Evolutionary conservation across 1,284 basidiomycete genomes (phyloP), one percentile per base, ranked within the genome.

Genomic region (Bjerkandera adusta): DNA sequence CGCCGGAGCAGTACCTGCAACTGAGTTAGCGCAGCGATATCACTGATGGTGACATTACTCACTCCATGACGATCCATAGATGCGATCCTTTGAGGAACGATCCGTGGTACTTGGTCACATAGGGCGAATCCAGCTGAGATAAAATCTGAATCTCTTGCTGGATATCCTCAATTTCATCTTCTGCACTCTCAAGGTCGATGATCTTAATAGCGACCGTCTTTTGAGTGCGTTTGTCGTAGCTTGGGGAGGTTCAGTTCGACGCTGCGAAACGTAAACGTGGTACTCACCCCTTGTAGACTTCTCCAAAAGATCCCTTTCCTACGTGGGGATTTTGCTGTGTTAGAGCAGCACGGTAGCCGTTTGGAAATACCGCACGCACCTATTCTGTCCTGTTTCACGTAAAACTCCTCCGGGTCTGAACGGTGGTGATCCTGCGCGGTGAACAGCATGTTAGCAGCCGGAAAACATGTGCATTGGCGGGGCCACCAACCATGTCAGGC

Each of bases 1-100:
- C 88, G 46, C 88, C 88, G 5, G 89, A 90, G 57, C 89, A 91
- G 61, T 90, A 91, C 61, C 88, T 90, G 57, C 33, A 54, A 32
- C 26, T 52, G 44, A 43, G 46, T 52, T 13, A 54, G 32, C 4
- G 35, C 4, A 12, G 36, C 26, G 46, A n/a, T 27, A 47, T 50
- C 49, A 57, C 50, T 36, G 29, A 45, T 45, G 5, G n/a, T 2
- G 29, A 24, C 26, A 33, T 35, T 5, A 70, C 79, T 50, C 60
- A 98, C 84, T 99, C 97, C 96, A 99, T 99, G 54, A 98, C 91
- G 62, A 99, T 98, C 96, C 96, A 98, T 24, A 99, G 75, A 62
- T 95, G 86, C 5, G 92, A 92, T 15, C 93, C 94, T 65, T 97
- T 97, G 62, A 98, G 75, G 69, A 77, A 98, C 21, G 92, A 96